A percentile compares a stretch with the other conserved stretches of the same genome.
Conservation (phyloP, 2,329 filamentous ascomycete species). For the Pseudogymnoascus sp. region DNA sequence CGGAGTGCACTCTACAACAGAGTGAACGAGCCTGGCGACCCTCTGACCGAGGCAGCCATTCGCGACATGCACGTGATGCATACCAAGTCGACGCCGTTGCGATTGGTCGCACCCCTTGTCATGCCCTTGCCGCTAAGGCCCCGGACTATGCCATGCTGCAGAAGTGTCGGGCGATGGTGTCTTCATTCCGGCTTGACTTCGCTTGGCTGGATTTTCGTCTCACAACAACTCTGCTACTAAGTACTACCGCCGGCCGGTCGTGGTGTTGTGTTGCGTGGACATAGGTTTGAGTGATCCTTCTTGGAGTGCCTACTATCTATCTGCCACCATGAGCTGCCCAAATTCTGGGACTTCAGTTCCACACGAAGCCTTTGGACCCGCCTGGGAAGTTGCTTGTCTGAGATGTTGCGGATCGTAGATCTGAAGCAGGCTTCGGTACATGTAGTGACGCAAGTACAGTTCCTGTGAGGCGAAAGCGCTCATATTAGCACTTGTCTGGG, state of each 20-base stretch:
- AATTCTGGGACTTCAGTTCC: neutral
- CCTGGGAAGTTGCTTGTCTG: slow-evolving; percentile 1
- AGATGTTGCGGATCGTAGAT: slow-evolving; percentile 8
- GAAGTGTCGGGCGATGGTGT: slow-evolving; percentile 4
- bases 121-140: neutral
- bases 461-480: neutral
- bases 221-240: neutral
- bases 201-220: neutral
- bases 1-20: neutral
- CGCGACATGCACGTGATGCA: neutral
- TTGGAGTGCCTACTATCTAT: neutral
- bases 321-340: neutral
- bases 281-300: neutral
- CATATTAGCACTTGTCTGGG: neutral
- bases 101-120: neutral
- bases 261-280: neutral
- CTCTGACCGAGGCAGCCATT: neutral
- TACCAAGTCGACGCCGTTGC: neutral
- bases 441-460: slow-evolving; percentile 5
- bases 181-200: neutral
- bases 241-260: neutral
- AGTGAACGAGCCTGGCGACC: neutral
- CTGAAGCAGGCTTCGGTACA: slow-evolving; percentile 2
- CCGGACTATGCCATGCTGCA: neutral
- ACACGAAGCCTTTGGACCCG: neutral